phyloP scores from a whole-genome alignment of 2,329 filamentous ascomycete species.

The Trichoderma endophyticum region DNA sequence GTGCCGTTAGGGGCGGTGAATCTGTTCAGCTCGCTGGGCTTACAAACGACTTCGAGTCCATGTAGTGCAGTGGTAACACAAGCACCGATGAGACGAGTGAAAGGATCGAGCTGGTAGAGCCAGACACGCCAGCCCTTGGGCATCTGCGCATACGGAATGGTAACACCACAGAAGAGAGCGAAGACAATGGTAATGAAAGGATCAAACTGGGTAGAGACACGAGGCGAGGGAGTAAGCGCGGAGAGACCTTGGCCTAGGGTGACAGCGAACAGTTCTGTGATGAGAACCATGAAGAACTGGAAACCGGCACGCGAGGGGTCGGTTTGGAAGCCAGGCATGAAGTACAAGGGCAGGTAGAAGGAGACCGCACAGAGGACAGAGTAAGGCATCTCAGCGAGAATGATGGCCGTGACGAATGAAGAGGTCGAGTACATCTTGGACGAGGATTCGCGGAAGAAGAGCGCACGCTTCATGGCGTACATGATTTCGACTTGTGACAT shows the following conservation, averaged over 20 bases:
- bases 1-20: slow-evolving; percentile 65
- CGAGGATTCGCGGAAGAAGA: slow-evolving; percentile 82
- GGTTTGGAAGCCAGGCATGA: slow-evolving; percentile 70
- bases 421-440: slow-evolving; percentile 83
- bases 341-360: slow-evolving; percentile 84
- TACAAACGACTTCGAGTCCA: slow-evolving; percentile 60
- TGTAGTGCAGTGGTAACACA: slow-evolving; percentile 78
- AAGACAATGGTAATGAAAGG: slow-evolving; percentile 82
- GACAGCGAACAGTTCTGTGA: slow-evolving; percentile 81
- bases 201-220: slow-evolving; percentile 76
- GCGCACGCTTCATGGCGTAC: slow-evolving; percentile 73
- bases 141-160: slow-evolving; percentile 74
- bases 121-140: slow-evolving; percentile 74
- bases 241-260: slow-evolving; percentile 75
- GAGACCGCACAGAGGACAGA: slow-evolving; percentile 72
- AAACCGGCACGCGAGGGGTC: slow-evolving; percentile 69
- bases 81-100: slow-evolving; percentile 76
- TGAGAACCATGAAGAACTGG: slow-evolving; percentile 80
- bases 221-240: slow-evolving; percentile 72
- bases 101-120: slow-evolving; percentile 80
- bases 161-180: slow-evolving; percentile 82
- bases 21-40: slow-evolving; percentile 56
- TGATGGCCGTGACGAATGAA: slow-evolving; percentile 73
- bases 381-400: slow-evolving; percentile 84
- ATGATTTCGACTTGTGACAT: slow-evolving; percentile 77